Percentiles rank a stretch among this genome's conserved stretches.
Evolutionary conservation across 2,329 filamentous ascomycete species (phyloP).

Genomic region (Penicillium aurantiogriseum): DNA sequence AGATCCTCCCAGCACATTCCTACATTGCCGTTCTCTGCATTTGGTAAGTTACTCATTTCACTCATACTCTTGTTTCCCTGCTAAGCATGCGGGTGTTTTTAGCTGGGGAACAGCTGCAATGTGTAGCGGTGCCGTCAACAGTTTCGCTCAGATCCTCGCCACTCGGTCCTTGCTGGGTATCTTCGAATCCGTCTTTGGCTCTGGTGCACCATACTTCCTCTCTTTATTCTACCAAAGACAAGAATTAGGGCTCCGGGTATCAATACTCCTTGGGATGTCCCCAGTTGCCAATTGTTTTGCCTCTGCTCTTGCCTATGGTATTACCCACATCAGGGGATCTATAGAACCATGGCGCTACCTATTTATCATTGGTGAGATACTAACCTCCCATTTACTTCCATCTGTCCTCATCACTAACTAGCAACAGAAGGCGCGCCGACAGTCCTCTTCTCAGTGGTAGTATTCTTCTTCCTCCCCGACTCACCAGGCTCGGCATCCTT

Average conservation of each 20-base stretch:
- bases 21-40: conserved; percentile 23
- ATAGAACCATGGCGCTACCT: conserved; percentile 43
- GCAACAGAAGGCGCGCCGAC: conserved; percentile 44
- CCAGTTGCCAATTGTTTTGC: conserved; percentile 43
- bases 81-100: neutral
- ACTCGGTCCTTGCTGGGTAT: conserved; percentile 24
- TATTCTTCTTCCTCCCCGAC: conserved; percentile 48
- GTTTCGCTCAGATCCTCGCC: conserved; percentile 20
- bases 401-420: conserved; percentile 8
- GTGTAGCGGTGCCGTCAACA: conserved; percentile 25
- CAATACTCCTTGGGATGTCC: conserved; percentile 46
- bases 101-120: conserved; percentile 29
- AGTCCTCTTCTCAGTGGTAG: conserved; percentile 41
- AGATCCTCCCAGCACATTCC: conserved; percentile 25
- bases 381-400: neutral
- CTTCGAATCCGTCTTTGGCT: conserved; percentile 25
- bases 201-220: conserved; percentile 34
- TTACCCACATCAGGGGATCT: conserved; percentile 27
- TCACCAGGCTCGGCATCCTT: conserved; percentile 45
- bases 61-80: neutral
- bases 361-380: conserved; percentile 44
- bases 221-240: conserved; percentile 53
- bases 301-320: conserved; percentile 41
- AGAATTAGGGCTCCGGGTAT: conserved; percentile 49
- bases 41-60: conserved; percentile 14